Percentiles rank a stretch among this genome's conserved stretches.
These are phyloP conservation scores for Cyclotella sp. DNA, from an alignment of 108 stramenopile genomes.

Conservation along the genomic window DNA sequence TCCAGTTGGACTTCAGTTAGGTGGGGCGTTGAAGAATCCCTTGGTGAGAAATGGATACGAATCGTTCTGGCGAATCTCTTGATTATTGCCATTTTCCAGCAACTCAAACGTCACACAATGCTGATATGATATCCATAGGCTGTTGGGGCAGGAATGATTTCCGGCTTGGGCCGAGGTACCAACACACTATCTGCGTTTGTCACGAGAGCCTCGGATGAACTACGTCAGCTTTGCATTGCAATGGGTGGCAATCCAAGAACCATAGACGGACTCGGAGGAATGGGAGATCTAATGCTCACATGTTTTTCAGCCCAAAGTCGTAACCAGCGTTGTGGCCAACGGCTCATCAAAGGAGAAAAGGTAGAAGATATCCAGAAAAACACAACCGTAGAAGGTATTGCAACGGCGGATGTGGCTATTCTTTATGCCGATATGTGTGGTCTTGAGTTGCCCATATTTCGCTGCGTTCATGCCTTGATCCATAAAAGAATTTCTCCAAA, in stretches of 20 bases:
- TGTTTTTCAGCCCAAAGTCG: slow-evolving; percentile 77
- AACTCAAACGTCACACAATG: too few species aligned
- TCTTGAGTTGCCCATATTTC: slow-evolving; percentile 74
- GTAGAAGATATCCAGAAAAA: slow-evolving; percentile 70
- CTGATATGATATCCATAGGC: slow-evolving; percentile 27
- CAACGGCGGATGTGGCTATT: slow-evolving; percentile 78
- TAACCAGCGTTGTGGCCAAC: slow-evolving; percentile 76
- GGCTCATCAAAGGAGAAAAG: slow-evolving; percentile 78
- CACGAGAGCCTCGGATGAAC: slow-evolving; percentile 77
- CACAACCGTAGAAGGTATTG: slow-evolving; percentile 73
- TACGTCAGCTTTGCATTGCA: slow-evolving; percentile 64
- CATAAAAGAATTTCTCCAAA: slow-evolving; percentile 57
- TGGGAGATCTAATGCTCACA: slow-evolving; percentile 90
- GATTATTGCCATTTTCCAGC: too few species aligned
- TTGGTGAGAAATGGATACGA: slow-evolving; percentile 15
- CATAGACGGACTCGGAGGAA: slow-evolving; percentile 76
- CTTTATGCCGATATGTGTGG: slow-evolving; percentile 73
- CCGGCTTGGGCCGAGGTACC: slow-evolving; percentile 79
- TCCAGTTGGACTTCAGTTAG: slow-evolving; percentile 60
- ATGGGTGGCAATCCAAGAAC: slow-evolving; percentile 85
- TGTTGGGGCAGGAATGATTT: slow-evolving; percentile 86
- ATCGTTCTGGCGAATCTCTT: too few species aligned
- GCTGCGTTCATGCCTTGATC: slow-evolving; percentile 60
- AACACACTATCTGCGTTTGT: slow-evolving; percentile 89
- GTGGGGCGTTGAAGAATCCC: slow-evolving; percentile 90